phyloP scores from a whole-genome alignment of 495 filamentous ascomycete species.

The Tuber brumale region DNA sequence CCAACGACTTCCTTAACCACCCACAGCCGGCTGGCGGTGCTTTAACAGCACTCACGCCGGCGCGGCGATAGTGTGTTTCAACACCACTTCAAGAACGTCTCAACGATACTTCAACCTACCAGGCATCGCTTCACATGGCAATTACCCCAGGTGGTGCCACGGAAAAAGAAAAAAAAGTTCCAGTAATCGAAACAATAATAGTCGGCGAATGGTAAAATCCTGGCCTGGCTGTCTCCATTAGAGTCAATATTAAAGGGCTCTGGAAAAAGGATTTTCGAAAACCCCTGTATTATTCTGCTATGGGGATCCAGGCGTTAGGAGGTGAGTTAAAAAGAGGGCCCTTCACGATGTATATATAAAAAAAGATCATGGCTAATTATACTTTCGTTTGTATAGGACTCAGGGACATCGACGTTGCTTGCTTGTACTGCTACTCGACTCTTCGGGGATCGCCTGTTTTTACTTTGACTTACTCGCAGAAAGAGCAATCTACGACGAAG shows the following conservation, averaged over 20 bases:
- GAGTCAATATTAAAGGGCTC: not conserved
- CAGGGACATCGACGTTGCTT: not conserved
- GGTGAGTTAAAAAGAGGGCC: not conserved
- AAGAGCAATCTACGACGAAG: conserved; percentile 6
- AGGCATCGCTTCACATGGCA: not conserved
- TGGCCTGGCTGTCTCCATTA: not conserved
- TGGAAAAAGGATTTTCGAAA: not conserved
- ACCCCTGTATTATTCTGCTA: not conserved
- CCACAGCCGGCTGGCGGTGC: not conserved
- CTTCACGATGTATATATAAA: not conserved
- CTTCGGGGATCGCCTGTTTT: not conserved
- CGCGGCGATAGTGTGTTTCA: not conserved
- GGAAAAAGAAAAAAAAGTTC: not conserved
- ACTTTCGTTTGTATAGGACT: not conserved
- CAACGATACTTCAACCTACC: not conserved
- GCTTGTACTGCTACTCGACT: conserved; percentile 3
- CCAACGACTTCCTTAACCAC: not conserved
- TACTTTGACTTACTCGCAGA: conserved; percentile 2
- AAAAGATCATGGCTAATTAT: not conserved
- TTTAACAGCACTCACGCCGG: not conserved
- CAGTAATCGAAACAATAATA: not conserved
- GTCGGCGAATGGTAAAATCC: not conserved
- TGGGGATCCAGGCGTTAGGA: not conserved
- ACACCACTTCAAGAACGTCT: not conserved
- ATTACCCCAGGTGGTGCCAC: not conserved